Base-by-base conservation (phyloP, 805 yeast genomes). In the Saturnispora halmiae region DNA sequence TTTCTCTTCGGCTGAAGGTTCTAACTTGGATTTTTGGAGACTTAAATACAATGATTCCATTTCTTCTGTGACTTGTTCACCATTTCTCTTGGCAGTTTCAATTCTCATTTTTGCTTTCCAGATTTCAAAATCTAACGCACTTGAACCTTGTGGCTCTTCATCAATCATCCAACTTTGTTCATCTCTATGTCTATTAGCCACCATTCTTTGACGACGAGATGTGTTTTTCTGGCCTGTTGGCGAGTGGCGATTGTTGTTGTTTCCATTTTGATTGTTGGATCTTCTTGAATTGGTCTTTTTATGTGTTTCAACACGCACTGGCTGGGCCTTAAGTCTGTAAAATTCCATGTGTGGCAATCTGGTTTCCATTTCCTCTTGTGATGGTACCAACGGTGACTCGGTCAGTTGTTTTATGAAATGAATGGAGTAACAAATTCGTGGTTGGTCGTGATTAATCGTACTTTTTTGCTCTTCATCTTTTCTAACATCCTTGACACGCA, bases 71-170 rank as follows among this genome's bases (percentile, higher is more conserved):
- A 61, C 55, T 7, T 46, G 51, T 36, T 67, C 73, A 4, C 74
- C 75, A 36, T 68, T 65, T 48, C 66, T 63, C 45, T 61, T 65
- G 27, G 65, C 65, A 30, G 74, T 75, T 51, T 73, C 73, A 36
- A 65, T 56, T 45, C 65, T 66, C 79, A 73, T 70, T 45, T 63
- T 65, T 36, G 67, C 56, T 54, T 73, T 73, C 81, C 81, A 75
- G 45, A 63, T 66, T 51, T 75, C 82, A 49, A 75, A 75, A 46
- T 75, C 81, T 40, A 70, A 70, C 3, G 72, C 71, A 0, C 79
- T 68, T 40, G 66, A 70, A 16, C 79, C 79, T 60, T 52, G 45
- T 14, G 60, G 58, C 30, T 52, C 56, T 57, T 68, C 52, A 52
- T 64, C 55, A 46, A 54, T 29, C 60, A 63, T 53, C 67, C 67